phyloP scores from a whole-genome alignment of 2,329 filamentous ascomycete species.

The Alternaria atra region DNA sequence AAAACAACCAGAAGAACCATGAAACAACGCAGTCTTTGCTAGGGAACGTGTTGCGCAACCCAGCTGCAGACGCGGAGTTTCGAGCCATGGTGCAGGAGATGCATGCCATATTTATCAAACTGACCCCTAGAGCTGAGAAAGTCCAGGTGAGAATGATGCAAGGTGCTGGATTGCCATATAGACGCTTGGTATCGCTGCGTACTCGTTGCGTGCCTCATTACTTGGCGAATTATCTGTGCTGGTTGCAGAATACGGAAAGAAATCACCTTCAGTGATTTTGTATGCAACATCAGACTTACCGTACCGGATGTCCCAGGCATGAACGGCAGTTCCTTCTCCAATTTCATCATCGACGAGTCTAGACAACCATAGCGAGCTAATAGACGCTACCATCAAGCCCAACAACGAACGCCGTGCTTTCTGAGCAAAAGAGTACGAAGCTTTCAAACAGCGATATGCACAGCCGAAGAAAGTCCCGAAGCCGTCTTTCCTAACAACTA shows the following conservation, averaged over 20 bases:
- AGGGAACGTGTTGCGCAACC: background rate
- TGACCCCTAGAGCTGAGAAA: background rate
- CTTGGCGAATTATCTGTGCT: background rate
- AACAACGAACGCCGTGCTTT: conserved; percentile 5
- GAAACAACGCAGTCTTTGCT: background rate
- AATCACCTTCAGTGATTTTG: background rate
- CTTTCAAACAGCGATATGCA: background rate
- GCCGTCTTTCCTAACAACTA: background rate
- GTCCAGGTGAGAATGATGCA: background rate
- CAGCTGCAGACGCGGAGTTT: background rate
- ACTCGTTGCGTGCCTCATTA: background rate
- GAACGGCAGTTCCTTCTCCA: too few relatives aligned
- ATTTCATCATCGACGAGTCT: background rate
- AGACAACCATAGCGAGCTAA: background rate
- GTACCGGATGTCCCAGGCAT: too few relatives aligned
- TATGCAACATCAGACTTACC: background rate
- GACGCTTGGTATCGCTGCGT: background rate
- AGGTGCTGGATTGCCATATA: too few relatives aligned
- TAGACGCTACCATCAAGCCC: background rate
- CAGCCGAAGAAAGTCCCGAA: background rate
- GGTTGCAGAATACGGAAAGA: fast-evolving
- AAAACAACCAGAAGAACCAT: background rate
- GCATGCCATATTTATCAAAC: background rate
- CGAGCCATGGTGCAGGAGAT: background rate
- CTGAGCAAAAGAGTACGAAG: background rate